Evolutionary conservation across 257 asterid genomes (phyloP).

Genomic region (Solanum medicagineum): DNA sequence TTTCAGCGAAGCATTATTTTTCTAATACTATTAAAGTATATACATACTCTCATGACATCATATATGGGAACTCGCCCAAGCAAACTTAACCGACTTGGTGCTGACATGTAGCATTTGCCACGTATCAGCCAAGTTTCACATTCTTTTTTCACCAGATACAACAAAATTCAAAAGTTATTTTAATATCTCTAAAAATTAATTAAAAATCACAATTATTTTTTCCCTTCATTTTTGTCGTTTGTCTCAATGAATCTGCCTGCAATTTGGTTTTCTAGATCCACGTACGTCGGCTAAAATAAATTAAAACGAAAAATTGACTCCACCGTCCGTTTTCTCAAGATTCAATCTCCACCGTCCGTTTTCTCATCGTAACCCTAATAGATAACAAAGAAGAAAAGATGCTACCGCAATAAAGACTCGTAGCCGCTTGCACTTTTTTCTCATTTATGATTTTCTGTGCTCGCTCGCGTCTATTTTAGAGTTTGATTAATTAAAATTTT

Average conservation of each 20-base stretch:
- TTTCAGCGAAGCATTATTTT: no score
- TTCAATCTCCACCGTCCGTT: not conserved
- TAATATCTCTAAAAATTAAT: no score
- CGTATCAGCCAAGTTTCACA: no score
- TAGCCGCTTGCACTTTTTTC: not conserved
- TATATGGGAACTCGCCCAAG: no score
- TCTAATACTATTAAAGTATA: no score
- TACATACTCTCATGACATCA: no score
- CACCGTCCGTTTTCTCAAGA: not conserved
- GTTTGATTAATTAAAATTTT: not conserved
- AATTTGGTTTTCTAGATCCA: not conserved
- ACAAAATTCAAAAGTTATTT: no score
- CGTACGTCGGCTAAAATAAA: not conserved
- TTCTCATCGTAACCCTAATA: not conserved
- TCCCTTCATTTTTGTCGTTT: not conserved
- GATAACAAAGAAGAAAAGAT: not conserved
- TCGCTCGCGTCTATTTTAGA: rapidly evolving
- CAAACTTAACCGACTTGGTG: no score
- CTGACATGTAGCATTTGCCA: no score
- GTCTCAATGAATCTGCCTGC: not conserved
- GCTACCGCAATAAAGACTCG: not conserved
- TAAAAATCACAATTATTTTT: no score
- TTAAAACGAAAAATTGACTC: not conserved
- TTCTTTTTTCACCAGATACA: no score
- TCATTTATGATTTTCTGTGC: not conserved